Evolutionary conservation across 495 filamentous ascomycete species (phyloP).

Genomic region (Corynascus novoguineensis): DNA sequence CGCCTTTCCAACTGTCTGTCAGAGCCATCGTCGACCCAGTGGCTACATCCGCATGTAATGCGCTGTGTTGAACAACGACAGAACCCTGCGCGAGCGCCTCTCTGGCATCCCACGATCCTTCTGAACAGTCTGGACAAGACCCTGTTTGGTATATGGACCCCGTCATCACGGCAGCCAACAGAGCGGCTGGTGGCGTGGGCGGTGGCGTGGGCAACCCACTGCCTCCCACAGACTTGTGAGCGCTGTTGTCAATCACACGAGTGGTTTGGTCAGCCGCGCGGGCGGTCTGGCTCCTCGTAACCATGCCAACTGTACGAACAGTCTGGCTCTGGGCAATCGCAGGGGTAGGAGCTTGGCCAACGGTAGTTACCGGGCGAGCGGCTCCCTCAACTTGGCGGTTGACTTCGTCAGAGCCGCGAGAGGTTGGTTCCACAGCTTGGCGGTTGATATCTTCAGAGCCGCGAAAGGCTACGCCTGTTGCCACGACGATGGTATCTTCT

Average conservation of each 20-base stretch:
- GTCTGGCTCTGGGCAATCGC: no score
- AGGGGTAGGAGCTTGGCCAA: neutral
- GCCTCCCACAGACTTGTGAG: neutral
- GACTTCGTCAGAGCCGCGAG: neutral
- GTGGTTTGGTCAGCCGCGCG: neutral
- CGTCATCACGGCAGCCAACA: neutral
- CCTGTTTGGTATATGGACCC: neutral
- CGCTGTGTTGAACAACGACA: neutral
- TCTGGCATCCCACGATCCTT: neutral
- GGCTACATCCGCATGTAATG: neutral
- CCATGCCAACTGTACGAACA: no score
- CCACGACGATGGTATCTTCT: neutral
- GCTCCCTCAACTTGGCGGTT: neutral
- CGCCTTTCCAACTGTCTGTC: neutral
- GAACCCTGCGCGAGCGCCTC: conserved; percentile 1
- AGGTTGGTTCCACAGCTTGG: neutral
- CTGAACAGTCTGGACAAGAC: neutral
- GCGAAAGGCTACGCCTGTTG: neutral
- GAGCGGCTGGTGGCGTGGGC: neutral
- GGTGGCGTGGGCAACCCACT: neutral
- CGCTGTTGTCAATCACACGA: neutral
- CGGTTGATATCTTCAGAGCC: no score
- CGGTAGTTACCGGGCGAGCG: neutral
- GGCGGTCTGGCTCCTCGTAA: no score
- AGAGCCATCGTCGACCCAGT: neutral